Base-by-base conservation (phyloP, 2,329 filamentous ascomycete species). In the Claviceps maximensis region DNA sequence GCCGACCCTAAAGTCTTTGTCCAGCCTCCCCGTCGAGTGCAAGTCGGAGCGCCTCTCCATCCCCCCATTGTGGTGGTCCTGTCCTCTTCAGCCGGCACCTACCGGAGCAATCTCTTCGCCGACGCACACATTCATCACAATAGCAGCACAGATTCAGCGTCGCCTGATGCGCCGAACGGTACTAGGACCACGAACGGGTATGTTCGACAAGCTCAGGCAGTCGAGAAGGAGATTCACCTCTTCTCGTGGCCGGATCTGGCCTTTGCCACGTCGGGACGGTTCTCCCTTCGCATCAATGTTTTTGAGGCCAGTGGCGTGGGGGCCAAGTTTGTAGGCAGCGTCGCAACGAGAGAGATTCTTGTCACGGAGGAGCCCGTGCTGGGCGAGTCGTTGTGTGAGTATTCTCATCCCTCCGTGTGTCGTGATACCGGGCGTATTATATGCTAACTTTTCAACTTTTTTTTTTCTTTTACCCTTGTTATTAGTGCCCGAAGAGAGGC, bases 11-110 rank as follows among this genome's bases (percentile, higher is more conserved):
- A 36, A 8, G 57, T 68, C 45, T 56, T 49, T 38, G 52, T 64
- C 38, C 61, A 63, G 23, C 64, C 64, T 8, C 61, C 64, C 3
- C 46, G 55, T 7, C 50, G 55, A 29, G 54, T 51, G 10, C 55
- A 59, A 41, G 47, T 55, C 9, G 57, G 52, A 10, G 46, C 57
- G 19, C 38, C 27, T 8, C 29, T 68, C 4, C 46, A 59, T 42
- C 65, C 63, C 4, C 56, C 61, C 17, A 21, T 64, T 13, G 40
- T 63, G 19, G 60, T 47, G 21, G 19, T 36, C 8, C 19, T 33
- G 19, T 12, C 29, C 17, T 21, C 21, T 7, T 13, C 41, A 21
- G 3, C n/a, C 7, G 19, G 41, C n/a, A 33, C 21, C 4, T 27
- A 31, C 38, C 4, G 8, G n/a, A 13, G 25, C 7, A 29, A 13